phyloP scores from a whole-genome alignment of 768 basidiomycete species.

The Suillus decipiens region DNA sequence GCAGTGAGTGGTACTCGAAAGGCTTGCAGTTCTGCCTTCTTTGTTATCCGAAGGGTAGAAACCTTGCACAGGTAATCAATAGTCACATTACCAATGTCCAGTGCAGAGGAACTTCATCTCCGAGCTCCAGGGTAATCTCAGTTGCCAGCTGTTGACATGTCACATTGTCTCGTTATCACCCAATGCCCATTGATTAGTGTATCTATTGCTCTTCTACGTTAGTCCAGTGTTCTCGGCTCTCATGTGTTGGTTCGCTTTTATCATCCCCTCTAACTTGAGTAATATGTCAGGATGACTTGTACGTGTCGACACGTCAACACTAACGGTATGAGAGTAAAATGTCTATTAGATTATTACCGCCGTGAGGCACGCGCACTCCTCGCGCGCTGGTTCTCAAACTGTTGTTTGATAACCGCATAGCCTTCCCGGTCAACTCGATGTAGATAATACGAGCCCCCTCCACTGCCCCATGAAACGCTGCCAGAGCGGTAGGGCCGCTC shows the following conservation, averaged over 20 bases:
- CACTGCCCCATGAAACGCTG: slow-evolving; percentile 80
- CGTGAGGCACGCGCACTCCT: slow-evolving; percentile 26
- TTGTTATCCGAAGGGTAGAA: background rate
- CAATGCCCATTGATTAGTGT: background rate
- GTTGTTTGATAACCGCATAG: slow-evolving; percentile 59
- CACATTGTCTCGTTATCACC: background rate
- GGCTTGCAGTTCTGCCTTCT: background rate
- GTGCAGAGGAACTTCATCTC: background rate
- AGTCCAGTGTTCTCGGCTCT: background rate
- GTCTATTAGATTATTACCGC: slow-evolving; percentile 17
- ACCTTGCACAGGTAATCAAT: background rate
- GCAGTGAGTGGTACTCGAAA: background rate
- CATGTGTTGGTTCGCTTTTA: background rate
- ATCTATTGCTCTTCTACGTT: background rate
- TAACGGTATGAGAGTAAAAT: background rate
- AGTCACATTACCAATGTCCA: background rate
- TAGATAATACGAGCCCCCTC: slow-evolving; percentile 69
- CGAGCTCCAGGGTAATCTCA: background rate
- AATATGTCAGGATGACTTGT: background rate
- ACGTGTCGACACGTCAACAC: background rate
- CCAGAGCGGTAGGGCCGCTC: slow-evolving; percentile 69
- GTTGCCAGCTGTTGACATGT: too few relatives aligned
- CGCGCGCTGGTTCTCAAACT: slow-evolving; percentile 52
- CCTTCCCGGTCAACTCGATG: slow-evolving; percentile 77
- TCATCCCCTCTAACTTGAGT: background rate